Evolutionary conservation across 805 yeast genomes (phyloP), one percentile per base, ranked within the genome.

Genomic region (Phaffomyces opuntiae): DNA sequence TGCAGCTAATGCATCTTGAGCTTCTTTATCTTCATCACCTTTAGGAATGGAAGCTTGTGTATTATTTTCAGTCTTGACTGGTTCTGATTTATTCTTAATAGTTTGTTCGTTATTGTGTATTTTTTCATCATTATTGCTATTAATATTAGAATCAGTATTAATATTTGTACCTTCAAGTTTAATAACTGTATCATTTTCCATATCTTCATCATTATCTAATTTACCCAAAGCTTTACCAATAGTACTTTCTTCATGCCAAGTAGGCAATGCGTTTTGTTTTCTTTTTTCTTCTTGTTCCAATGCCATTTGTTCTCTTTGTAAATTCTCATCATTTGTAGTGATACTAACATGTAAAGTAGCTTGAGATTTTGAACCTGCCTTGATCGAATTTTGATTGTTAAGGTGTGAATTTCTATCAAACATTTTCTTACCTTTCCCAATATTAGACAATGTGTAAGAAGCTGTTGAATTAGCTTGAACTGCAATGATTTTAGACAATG

Each of bases 231-330:
- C 72, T 13, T 74, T 65, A 39, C 96, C 96, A 53, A 91, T 91
- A 0, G 99, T 90, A 60, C 91, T 80, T 54, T 83, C 83, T 52
- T 84, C 80, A 62, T 93, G 96, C 99, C 99, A 93, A 27, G 93
- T 83, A 8, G 99, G 99, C 53, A 93, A 73, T 5, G 96, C 96
- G 62, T 93, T 93, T 64, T 91, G 96, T 60, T 85, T 83, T 63
- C 90, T 63, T 75, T 82, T 64, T 77, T 80, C 74, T 75, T 81
- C 69, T 71, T 80, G 65, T 62, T 85, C 83, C 59, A 77, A 70
- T 54, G 80, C 81, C 59, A 71, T 75, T 55, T 75, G 74, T 64
- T 82, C 89, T 54, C 79, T 75, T 60, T 75, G 81, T 53, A 75
- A 73, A 49, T 80, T 79, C 57, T 87, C 95, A 64, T 87, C 96